Base-by-base conservation (phyloP, 495 filamentous ascomycete genomes). In the Lichenothelia convexa region DNA sequence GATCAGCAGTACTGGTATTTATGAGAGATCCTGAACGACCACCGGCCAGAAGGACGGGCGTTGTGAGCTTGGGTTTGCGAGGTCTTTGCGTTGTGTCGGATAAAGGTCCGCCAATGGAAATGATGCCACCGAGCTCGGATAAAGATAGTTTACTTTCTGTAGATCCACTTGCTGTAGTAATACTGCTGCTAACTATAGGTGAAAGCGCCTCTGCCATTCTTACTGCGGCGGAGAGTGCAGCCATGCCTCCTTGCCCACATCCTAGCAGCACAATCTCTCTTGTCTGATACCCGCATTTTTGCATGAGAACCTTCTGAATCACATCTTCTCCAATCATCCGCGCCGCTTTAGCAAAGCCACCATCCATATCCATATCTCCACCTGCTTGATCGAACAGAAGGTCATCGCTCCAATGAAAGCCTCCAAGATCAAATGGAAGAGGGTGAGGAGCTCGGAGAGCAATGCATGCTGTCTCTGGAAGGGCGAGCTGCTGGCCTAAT, bases 351-450 rank as follows among this genome's bases (percentile, higher is more conserved):
- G 57, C 51, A 45, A 93, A 87, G 0, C 86, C 84, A 0, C 80
- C 71, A 47, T 93, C 87, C 18, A 74, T 60, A 31, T 93, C 82
- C 21, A 93, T 58, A 0, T 64, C 68, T 1, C 77, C 80, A 2
- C 63, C 68, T 1, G 57, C 45, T 4, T 58, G 44, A 35, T 79
- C 71, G 33, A 93, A 71, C 2, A 65, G 48, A 21, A 97, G 55
- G 49, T 97, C 87, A 53, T 95, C 81, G 34, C 85, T 85, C 87
- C 86, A 95, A 57, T 94, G 84, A 51, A 73, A 94, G 17, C 81
- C 82, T 9, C 70, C 64, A 0, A 86, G 58, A 19, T 76, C 63
- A 34, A 83, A 70, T 5, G 86, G 84, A 3, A 95, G 58, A 0
- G 71, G 70, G n/a, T 57, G 62, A 0, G 77, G 73, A 0, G 72